Base-by-base conservation (phyloP, 2,329 filamentous ascomycete genomes). In the Verticillium tricorpus region DNA sequence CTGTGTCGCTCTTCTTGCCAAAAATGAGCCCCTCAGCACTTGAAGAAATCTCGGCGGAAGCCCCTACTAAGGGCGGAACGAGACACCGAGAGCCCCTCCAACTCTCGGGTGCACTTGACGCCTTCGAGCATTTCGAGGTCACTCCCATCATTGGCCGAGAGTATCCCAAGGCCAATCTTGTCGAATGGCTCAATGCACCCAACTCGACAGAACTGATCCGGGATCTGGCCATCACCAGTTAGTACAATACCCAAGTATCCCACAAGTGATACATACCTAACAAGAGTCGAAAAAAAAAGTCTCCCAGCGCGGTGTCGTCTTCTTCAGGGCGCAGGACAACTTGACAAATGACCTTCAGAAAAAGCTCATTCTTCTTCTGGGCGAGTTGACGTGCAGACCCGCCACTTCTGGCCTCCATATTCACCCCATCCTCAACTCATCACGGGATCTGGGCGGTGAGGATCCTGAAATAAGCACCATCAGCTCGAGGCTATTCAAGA, bases 261-360 rank as follows among this genome's bases (percentile, higher is more conserved):
- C 12, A 3, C 1, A 50, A 22, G 9, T n/a, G 5, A 22, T 15
- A 58, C 34, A 59, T 12, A 40, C 14, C 1, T 19, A 3, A 2
- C 14, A 35, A 11, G 34, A 35, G 14, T 35, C 34, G 7, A 9
- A 9, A 1, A 12, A 1, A 12, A 2, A 57, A 87, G 85, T 88
- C 64, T 87, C 86, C 1, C 80, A 84, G 64, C 79, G 87, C 15
- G 85, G 85, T 1, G 86, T 89, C 2, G 85, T 89, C 50, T 88
- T 89, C 73, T 86, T 89, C 71, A 82, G 86, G 15, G 77, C 80
- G 11, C 87, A 89, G 64, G 76, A 85, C 67, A 77, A 81, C 64
- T 73, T 88, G 6, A 79, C 78, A 66, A 81, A 87, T 66, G 82
- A 84, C 0, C 76, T 86, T 6, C 85, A 87, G 67, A 89, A 89